Conservation (phyloP, 371 early-diverging fungal genomes). For the Nematocida sp. region DNA sequence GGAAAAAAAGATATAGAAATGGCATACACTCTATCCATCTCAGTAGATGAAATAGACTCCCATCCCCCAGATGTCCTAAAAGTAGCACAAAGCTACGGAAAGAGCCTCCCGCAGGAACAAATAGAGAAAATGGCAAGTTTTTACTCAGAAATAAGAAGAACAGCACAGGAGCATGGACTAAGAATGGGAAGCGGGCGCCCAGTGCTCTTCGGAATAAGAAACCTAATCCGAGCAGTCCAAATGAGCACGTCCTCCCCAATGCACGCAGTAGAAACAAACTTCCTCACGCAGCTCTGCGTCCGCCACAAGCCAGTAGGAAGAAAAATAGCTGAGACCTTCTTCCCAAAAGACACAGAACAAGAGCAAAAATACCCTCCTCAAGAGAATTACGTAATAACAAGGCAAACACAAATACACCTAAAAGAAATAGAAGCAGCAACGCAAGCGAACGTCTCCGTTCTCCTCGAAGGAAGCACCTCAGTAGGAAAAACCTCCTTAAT, state of each 20-base stretch:
- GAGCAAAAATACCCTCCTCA: conserved; percentile 61
- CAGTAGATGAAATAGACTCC: conserved; percentile 30
- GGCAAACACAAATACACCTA: conserved; percentile 77
- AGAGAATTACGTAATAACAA: conserved; percentile 76
- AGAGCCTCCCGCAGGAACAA: not conserved
- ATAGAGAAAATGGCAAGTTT: conserved; percentile 19
- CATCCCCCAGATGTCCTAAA: conserved; percentile 32
- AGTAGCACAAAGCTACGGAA: conserved; percentile 30
- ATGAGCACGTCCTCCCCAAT: conserved; percentile 18
- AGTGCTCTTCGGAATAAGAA: conserved; percentile 49
- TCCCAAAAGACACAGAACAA: conserved; percentile 66
- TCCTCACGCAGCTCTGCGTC: conserved; percentile 58
- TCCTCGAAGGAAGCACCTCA: conserved; percentile 98
- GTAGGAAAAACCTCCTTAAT: conserved; percentile 98
- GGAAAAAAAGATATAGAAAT: conserved; percentile 81
- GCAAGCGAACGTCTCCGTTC: conserved; percentile 72
- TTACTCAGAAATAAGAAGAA: conserved; percentile 29
- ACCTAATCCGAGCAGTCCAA: conserved; percentile 32
- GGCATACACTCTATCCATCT: conserved; percentile 30
- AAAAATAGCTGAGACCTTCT: conserved; percentile 76
- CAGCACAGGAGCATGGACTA: conserved; percentile 15
- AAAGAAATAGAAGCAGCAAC: conserved; percentile 81
- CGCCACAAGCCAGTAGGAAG: conserved; percentile 69
- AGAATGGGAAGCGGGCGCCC: conserved; percentile 35
- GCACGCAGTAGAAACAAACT: conserved; percentile 13